Evolutionary conservation across 2,329 filamentous ascomycete species (phyloP).

Genomic region (Aspergillus luchuensis): DNA sequence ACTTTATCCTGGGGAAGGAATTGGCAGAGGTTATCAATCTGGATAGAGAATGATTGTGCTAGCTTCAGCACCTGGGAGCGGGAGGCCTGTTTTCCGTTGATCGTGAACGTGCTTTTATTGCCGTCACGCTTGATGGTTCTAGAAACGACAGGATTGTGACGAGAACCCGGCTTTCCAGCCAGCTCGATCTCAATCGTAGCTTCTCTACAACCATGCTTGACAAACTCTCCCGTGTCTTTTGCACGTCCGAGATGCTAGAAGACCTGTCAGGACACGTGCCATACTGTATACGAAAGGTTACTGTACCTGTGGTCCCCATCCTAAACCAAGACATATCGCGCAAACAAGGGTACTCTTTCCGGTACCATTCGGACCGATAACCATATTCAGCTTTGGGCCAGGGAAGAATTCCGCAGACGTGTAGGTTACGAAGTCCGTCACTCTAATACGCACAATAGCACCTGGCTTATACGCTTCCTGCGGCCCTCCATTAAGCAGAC

Average conservation of each 20-base stretch:
- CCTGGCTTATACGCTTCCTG: slow-evolving; percentile 58
- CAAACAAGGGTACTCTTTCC: slow-evolving; percentile 97
- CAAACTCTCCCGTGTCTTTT: slow-evolving; percentile 81
- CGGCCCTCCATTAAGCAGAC: slow-evolving; percentile 15
- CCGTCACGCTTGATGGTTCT: slow-evolving; percentile 79
- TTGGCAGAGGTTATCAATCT: slow-evolving; percentile 97
- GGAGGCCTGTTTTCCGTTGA: slow-evolving; percentile 66
- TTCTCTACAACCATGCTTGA: slow-evolving; percentile 80
- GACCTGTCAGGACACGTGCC: not conserved
- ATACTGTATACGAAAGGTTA: not conserved
- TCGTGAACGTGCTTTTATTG: slow-evolving; percentile 75
- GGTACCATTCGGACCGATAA: slow-evolving; percentile 97
- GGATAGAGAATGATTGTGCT: slow-evolving; percentile 75
- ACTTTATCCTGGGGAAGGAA: slow-evolving; percentile 96
- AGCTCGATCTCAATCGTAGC: slow-evolving; percentile 91
- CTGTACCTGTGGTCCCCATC: slow-evolving; percentile 68
- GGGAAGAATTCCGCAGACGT: slow-evolving; percentile 87
- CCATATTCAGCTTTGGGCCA: slow-evolving; percentile 94
- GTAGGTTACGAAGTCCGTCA: slow-evolving; percentile 94
- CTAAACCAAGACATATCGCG: slow-evolving; percentile 90
- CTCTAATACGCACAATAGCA: slow-evolving; percentile 81
- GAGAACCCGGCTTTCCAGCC: slow-evolving; percentile 58
- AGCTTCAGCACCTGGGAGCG: slow-evolving; percentile 68
- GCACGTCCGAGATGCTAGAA: slow-evolving; percentile 75
- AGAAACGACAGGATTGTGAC: slow-evolving; percentile 70